Conservation (phyloP, 306 rosid species). For the Benincasa hispida region DNA sequence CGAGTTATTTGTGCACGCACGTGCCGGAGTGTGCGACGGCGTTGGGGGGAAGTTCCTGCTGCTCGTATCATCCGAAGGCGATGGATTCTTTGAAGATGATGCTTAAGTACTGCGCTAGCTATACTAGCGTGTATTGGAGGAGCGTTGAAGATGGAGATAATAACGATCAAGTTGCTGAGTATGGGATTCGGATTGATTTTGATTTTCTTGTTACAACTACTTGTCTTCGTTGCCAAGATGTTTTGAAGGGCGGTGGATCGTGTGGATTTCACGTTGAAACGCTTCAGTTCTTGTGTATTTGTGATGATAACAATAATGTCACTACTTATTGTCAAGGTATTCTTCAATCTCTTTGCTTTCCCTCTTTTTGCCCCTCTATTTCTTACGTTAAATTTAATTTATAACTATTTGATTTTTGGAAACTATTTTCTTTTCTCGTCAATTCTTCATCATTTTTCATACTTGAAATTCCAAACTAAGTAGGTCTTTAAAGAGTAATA, state of each 20-base stretch:
- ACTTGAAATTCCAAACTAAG: too few relatives aligned
- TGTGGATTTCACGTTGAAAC: conserved; percentile 59
- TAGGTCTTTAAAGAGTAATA: too few relatives aligned
- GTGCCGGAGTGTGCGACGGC: conserved; percentile 56
- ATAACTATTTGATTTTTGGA: too few relatives aligned
- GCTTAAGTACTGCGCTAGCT: conserved; percentile 66
- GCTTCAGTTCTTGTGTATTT: conserved; percentile 54
- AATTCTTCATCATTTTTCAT: too few relatives aligned
- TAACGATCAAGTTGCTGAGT: conserved; percentile 79
- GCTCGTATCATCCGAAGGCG: conserved; percentile 78
- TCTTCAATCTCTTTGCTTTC: background rate
- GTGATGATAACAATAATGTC: conserved; percentile 45
- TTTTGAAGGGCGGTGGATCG: conserved; percentile 63
- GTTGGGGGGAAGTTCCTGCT: conserved; percentile 41
- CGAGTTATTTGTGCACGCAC: conserved; percentile 80
- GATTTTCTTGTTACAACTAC: conserved; percentile 61
- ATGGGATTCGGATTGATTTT: conserved; percentile 73
- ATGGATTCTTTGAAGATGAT: conserved; percentile 62
- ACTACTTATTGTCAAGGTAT: conserved; percentile 76
- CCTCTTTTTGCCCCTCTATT: too few relatives aligned
- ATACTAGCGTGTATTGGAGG: conserved; percentile 83
- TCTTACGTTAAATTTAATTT: too few relatives aligned
- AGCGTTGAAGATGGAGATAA: conserved; percentile 48
- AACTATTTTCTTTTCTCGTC: too few relatives aligned
- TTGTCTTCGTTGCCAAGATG: conserved; percentile 83